Evolutionary conservation across 306 rosid species (phyloP).

Genomic region (Geum urbanum): DNA sequence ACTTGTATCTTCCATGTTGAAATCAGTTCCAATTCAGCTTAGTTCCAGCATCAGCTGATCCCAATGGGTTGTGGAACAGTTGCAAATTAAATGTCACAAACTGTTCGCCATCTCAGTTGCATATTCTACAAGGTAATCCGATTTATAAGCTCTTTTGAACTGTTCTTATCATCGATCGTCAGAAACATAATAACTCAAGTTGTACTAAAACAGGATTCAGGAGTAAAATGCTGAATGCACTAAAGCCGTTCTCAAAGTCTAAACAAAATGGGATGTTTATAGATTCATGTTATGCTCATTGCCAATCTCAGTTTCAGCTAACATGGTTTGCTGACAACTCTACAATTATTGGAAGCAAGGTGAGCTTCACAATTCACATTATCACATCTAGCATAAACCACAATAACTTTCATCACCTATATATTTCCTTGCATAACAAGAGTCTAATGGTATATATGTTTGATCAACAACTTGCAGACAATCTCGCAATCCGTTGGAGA

Average conservation of each 20-base stretch:
- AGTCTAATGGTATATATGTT: slow-evolving; percentile 9
- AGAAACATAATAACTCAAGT: neutral
- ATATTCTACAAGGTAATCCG: slow-evolving; percentile 64
- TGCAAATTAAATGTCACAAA: slow-evolving; percentile 68
- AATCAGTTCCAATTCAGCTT: slow-evolving; percentile 73
- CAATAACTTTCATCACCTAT: neutral
- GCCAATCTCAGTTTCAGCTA: slow-evolving; percentile 78
- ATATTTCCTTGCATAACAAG: neutral
- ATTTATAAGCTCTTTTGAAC: slow-evolving; percentile 13
- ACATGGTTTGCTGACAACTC: slow-evolving; percentile 78
- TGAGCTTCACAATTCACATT: slow-evolving; percentile 23
- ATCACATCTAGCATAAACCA: neutral
- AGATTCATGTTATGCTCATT: slow-evolving; percentile 80
- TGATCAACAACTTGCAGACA: slow-evolving; percentile 42
- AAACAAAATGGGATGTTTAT: slow-evolving; percentile 62
- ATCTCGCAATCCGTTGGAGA: slow-evolving; percentile 83
- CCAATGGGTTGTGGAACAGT: slow-evolving; percentile 73
- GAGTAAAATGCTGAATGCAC: slow-evolving; percentile 59
- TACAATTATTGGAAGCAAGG: slow-evolving; percentile 68
- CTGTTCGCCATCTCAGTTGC: slow-evolving; percentile 62
- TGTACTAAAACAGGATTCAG: slow-evolving; percentile 56
- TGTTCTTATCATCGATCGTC: neutral
- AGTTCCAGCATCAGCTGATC: slow-evolving; percentile 89
- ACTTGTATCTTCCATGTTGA: slow-evolving; percentile 16
- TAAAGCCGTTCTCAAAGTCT: slow-evolving; percentile 51